Conservation (phyloP, 1,284 basidiomycete genomes). For the Cutaneotrichosporon sp. region DNA sequence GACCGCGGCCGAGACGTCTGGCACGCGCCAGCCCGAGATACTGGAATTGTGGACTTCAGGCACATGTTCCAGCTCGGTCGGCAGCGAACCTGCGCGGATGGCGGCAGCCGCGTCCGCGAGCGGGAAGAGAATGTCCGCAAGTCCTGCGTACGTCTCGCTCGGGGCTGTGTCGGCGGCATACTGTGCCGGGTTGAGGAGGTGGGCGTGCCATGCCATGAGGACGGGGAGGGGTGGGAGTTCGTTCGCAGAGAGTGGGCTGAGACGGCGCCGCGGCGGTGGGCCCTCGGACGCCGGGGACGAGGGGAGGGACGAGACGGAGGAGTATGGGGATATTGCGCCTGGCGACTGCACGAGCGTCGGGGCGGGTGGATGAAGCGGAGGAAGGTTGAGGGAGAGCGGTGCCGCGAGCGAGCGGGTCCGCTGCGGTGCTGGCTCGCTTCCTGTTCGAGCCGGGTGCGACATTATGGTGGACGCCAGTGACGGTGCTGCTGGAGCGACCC, state of each 20-base stretch:
- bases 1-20: slow-evolving; percentile 30
- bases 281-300: neutral
- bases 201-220: slow-evolving; percentile 39
- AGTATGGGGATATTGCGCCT: neutral
- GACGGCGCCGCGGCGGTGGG: neutral
- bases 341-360: neutral
- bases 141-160: slow-evolving; percentile 16
- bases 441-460: too few species aligned
- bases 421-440: neutral
- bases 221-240: slow-evolving; percentile 27
- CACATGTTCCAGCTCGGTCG: slow-evolving; percentile 6
- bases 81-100: slow-evolving; percentile 4
- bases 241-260: neutral
- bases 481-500: neutral
- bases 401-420: too few species aligned
- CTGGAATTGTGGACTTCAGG: neutral
- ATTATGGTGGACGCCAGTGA: neutral
- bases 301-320: neutral
- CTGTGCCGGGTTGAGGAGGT: slow-evolving; percentile 33
- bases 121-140: slow-evolving; percentile 21
- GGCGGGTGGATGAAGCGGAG: neutral
- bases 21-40: slow-evolving; percentile 23
- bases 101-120: slow-evolving; percentile 12
- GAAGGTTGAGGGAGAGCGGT: neutral
- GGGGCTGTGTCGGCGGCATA: slow-evolving; percentile 21